Percentiles rank a stretch among this genome's conserved stretches.
These are phyloP conservation scores for Elsinoe australis DNA, from an alignment of 2,329 filamentous ascomycete genomes.

Conservation along the genomic window DNA sequence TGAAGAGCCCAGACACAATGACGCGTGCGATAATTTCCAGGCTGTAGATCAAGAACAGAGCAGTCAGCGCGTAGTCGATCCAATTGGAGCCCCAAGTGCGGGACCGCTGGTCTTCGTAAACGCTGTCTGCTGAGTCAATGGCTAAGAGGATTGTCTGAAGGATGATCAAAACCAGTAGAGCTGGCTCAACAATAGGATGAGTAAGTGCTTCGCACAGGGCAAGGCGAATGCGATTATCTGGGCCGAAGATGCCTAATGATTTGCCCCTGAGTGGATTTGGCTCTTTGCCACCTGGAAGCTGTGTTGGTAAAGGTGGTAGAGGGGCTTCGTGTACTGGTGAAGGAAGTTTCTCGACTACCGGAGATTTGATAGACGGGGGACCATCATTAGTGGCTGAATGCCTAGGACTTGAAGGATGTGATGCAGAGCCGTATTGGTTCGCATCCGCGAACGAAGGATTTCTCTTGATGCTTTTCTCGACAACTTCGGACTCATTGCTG, in stretches of 20 bases:
- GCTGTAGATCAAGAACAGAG: constrained; percentile 82
- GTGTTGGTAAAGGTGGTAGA: constrained; percentile 22
- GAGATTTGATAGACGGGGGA: constrained; percentile 24
- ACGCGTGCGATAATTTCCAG: constrained; percentile 74
- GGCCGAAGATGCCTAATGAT: constrained; percentile 74
- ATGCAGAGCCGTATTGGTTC: constrained; percentile 35
- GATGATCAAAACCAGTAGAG: constrained; percentile 80
- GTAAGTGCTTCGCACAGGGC: constrained; percentile 76
- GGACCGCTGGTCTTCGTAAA: constrained; percentile 55
- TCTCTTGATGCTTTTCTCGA: constrained; percentile 63
- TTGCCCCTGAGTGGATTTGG: constrained; percentile 78
- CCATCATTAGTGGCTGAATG: constrained; percentile 21
- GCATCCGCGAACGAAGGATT: constrained; percentile 48
- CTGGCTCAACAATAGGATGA: constrained; percentile 76
- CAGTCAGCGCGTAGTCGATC: constrained; percentile 75
- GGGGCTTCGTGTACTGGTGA: constrained; percentile 27
- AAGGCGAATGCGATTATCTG: constrained; percentile 65
- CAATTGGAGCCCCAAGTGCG: constrained; percentile 56
- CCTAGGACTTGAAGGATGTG: background rate
- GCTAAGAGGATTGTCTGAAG: constrained; percentile 82
- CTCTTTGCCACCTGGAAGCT: constrained; percentile 21
- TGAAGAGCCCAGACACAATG: constrained; percentile 85
- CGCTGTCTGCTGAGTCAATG: constrained; percentile 67
- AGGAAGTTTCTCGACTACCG: constrained; percentile 28
- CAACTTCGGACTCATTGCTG: constrained; percentile 79